These are phyloP conservation scores for Forsythia suspensa DNA, from an alignment of 257 asterid species.

Conservation along the genomic window DNA sequence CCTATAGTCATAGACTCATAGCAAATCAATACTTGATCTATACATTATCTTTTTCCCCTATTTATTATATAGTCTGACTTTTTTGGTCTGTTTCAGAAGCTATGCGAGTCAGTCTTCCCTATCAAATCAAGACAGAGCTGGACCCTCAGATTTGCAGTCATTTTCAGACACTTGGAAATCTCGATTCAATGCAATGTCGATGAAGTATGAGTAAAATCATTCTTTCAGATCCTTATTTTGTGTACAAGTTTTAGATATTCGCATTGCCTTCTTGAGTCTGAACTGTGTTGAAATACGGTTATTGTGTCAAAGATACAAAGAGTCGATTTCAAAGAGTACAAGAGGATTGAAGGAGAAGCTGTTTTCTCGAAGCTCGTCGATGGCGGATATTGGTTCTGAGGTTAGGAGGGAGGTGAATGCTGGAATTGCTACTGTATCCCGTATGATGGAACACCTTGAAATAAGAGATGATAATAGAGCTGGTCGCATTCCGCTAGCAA, in stretches of 20 bases:
- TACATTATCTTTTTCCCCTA: background rate
- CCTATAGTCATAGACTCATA: background rate
- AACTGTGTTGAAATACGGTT: conserved; percentile 8
- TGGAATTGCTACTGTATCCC: conserved; percentile 80
- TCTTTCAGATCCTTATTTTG: background rate
- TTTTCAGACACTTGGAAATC: conserved; percentile 78
- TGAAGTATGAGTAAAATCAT: conserved; percentile 51
- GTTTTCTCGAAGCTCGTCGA: conserved; percentile 73
- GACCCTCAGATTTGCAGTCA: conserved; percentile 82
- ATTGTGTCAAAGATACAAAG: conserved; percentile 65
- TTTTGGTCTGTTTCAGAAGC: conserved; percentile 41
- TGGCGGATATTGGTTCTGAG: conserved; percentile 78
- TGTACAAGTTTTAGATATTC: background rate
- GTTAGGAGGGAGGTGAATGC: conserved; percentile 74
- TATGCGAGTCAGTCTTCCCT: conserved; percentile 37
- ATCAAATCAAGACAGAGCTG: conserved; percentile 62
- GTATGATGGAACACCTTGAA: conserved; percentile 91
- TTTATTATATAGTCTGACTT: conserved; percentile 10
- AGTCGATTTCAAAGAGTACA: conserved; percentile 75
- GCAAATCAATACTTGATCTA: background rate
- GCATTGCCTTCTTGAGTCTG: conserved; percentile 13
- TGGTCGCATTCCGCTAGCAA: conserved; percentile 24
- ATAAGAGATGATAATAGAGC: conserved; percentile 47
- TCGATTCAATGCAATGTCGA: conserved; percentile 71
- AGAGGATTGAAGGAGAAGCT: conserved; percentile 90